Base-by-base conservation (phyloP, 1,139 yeast genomes). In the Candida sanyaensis region DNA sequence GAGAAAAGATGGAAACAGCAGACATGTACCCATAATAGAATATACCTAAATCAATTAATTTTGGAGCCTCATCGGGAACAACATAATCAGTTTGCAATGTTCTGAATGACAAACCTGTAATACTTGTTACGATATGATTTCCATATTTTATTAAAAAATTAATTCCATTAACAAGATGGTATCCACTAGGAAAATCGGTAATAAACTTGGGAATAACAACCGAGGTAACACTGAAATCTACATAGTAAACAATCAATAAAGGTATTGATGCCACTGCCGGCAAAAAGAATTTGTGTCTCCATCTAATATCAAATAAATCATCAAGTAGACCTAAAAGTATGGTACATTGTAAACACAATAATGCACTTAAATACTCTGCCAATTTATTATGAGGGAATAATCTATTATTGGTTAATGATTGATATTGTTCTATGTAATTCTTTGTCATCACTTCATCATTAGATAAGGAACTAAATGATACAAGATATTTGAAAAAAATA, bases 211-310 rank as follows among this genome's bases (percentile, higher is more conserved):
- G 99, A 2, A 95, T 77, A 52, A 90, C 81, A n/a, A 93, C 86
- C 37, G 88, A 83, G 0, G 99, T 93, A 40, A 90, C 91, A 53
- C 97, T 96, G 65, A 89, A 93, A 66, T 93, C 98, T 49, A 92
- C 93, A 58, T 89, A 91, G 67, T 93, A 93, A 3, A 93, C 97
- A 28, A 93, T 83, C 51, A 93, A 75, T 58, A 95, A 75, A 4
- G 99, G 99, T 44, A 93, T 84, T 1, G 96, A 85, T 0, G 97
- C 97, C 48, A 95, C 83, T 0, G 97, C 97, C 0, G 99, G 99
- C 56, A 93, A 65, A 61, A 93, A 90, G 69, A 93, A 90, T 73
- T 93, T 93, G 70, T 93, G 96, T 63, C 99, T 78, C 99, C 99
- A 93, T 56, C 97, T 80, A 52, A 93, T 84, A 66, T 93, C 99